phyloP scores from a whole-genome alignment of 768 basidiomycete genomes.

The Phlegmacium glaucopus region DNA sequence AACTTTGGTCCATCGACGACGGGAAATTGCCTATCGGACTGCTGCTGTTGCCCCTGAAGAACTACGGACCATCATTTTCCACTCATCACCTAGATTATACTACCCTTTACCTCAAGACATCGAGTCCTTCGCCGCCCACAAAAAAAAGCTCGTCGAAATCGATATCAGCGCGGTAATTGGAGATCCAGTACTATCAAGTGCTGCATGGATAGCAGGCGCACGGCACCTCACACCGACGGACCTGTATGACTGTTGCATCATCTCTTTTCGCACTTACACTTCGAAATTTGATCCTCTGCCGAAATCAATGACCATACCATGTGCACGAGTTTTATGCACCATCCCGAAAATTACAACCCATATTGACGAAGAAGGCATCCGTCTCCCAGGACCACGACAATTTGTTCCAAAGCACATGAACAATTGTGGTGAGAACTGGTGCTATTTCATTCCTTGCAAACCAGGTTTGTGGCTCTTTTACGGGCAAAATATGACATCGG shows the following conservation, averaged over 20 bases:
- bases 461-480: slow-evolving; percentile 19
- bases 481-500: slow-evolving; percentile 1
- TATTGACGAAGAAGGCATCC: neutral
- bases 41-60: neutral
- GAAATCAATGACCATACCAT: neutral
- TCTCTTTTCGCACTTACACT: slow-evolving; percentile 10
- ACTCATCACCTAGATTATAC: neutral
- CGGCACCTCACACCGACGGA: slow-evolving; percentile 15
- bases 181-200: slow-evolving; percentile 20
- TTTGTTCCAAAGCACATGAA: slow-evolving; percentile 18
- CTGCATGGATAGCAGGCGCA: slow-evolving; percentile 20
- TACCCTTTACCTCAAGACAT: neutral
- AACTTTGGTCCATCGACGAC: slow-evolving; percentile 15
- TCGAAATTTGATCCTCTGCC: neutral
- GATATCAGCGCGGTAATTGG: slow-evolving; percentile 20
- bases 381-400: neutral
- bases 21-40: slow-evolving; percentile 9
- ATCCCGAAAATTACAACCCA: neutral
- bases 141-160: slow-evolving; percentile 1
- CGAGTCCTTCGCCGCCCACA: neutral
- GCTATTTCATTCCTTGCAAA: slow-evolving; percentile 23
- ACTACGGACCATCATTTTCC: neutral
- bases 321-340: neutral
- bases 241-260: slow-evolving; percentile 25
- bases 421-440: slow-evolving; percentile 19